Percentiles rank a stretch among this genome's conserved stretches.
These are phyloP conservation scores for Sporothrix globosa DNA, from an alignment of 2,329 filamentous ascomycete species.

Conservation along the genomic window DNA sequence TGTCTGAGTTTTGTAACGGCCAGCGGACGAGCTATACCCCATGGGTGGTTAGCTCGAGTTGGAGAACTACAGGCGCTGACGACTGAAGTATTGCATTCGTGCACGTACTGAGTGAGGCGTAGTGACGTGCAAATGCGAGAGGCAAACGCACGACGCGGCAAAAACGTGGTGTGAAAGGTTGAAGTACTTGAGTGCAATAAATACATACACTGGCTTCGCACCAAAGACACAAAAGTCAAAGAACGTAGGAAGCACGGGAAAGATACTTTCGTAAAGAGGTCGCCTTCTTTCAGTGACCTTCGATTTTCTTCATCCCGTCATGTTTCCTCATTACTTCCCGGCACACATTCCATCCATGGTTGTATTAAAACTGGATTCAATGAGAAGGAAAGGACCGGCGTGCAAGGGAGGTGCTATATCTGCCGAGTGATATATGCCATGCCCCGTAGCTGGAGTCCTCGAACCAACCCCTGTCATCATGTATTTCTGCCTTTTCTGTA, in stretches of 20 bases:
- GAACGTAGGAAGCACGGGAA: not conserved
- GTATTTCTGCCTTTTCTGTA: not conserved
- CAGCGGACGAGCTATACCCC: slow-evolving; percentile 4
- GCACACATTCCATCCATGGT: slow-evolving; percentile 22
- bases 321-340: not conserved
- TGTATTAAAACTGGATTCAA: slow-evolving; percentile 28
- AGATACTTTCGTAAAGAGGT: not conserved
- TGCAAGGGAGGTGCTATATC: slow-evolving; percentile 23
- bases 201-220: not conserved
- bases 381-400: not conserved
- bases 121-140: not conserved
- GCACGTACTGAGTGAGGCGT: no score
- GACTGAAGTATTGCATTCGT: no score
- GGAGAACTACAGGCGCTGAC: no score
- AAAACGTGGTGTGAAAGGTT: not conserved
- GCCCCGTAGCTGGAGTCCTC: slow-evolving; percentile 13
- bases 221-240: not conserved
- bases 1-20: slow-evolving; percentile 25
- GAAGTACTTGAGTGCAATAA: not conserved
- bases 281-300: not conserved
- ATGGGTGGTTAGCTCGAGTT: no score
- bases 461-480: not conserved
- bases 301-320: not conserved
- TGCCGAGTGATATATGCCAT: slow-evolving; percentile 27
- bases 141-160: not conserved